Conservation (phyloP, 78 protist genomes). For the Tieghemostelium lacteum region DNA sequence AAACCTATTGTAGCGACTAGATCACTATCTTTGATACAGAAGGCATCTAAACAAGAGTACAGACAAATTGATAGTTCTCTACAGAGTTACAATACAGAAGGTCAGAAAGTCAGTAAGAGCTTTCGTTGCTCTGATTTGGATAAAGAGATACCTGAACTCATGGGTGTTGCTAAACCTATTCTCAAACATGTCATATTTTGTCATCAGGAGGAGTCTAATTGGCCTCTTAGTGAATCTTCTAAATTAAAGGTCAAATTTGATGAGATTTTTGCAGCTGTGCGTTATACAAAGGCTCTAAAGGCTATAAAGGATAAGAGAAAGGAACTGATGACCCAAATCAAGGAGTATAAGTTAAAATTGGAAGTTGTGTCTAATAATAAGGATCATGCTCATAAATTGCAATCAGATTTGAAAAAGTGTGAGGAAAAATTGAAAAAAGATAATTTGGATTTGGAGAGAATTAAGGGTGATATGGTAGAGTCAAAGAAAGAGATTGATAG, state of each 20-base stretch:
- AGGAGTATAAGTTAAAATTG: conserved; percentile 45
- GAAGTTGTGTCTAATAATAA: conserved; percentile 28
- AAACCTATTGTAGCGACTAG: conserved; percentile 72
- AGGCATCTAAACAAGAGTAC: conserved; percentile 47
- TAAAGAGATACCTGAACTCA: conserved; percentile 74
- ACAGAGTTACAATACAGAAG: conserved; percentile 52
- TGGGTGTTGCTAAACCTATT: conserved; percentile 97
- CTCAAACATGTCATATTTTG: conserved; percentile 98
- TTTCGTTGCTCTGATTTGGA: conserved; percentile 90
- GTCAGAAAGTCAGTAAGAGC: conserved; percentile 66
- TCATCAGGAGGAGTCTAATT: conserved; percentile 98
- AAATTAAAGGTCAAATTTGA: conserved; percentile 95
- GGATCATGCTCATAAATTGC: conserved; percentile 13
- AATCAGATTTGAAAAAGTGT: neutral
- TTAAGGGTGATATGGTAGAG: conserved; percentile 7
- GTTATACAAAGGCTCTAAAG: conserved; percentile 76
- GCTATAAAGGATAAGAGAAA: conserved; percentile 64
- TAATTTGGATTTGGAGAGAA: neutral
- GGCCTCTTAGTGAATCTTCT: conserved; percentile 94
- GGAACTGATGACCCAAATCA: conserved; percentile 18
- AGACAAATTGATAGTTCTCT: conserved; percentile 50
- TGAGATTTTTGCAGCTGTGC: conserved; percentile 96
- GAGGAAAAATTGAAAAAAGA: neutral
- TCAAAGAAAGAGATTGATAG: neutral
- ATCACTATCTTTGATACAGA: conserved; percentile 41